Conservation (phyloP, 73 alveolate species). For the Paramecium bursaria region DNA sequence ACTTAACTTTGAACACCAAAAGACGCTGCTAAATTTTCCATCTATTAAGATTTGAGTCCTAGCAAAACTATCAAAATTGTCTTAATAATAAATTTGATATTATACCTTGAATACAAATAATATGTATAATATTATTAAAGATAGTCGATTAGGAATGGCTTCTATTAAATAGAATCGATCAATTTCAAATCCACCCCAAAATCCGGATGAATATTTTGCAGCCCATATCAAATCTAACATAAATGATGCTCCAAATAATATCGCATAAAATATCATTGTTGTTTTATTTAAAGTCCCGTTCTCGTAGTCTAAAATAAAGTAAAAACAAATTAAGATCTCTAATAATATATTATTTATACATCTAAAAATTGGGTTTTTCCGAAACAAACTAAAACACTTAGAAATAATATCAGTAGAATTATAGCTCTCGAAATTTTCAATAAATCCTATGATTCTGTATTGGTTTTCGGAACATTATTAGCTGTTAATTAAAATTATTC, state of each 20-base stretch:
- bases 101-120: conserved; percentile 31
- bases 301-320: conserved; percentile 13
- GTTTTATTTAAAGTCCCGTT: conserved; percentile 1
- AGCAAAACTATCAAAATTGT: no score
- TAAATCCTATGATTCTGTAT: no score
- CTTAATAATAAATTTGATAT: no score
- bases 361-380: conserved; percentile 10
- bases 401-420: no score
- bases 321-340: not conserved
- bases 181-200: conserved; percentile 40
- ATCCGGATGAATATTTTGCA: conserved; percentile 23
- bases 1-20: no score
- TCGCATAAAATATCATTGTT: not conserved
- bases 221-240: conserved; percentile 53
- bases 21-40: no score
- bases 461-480: no score
- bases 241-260: not conserved
- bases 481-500: no score
- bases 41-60: no score
- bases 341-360: not conserved
- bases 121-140: conserved; percentile 3
- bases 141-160: conserved; percentile 4
- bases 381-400: conserved; percentile 41
- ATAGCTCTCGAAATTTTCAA: no score
- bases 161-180: conserved; percentile 33